Base-by-base conservation (phyloP, 108 stramenopile species). In the Cylindrotheca fusiformis region DNA sequence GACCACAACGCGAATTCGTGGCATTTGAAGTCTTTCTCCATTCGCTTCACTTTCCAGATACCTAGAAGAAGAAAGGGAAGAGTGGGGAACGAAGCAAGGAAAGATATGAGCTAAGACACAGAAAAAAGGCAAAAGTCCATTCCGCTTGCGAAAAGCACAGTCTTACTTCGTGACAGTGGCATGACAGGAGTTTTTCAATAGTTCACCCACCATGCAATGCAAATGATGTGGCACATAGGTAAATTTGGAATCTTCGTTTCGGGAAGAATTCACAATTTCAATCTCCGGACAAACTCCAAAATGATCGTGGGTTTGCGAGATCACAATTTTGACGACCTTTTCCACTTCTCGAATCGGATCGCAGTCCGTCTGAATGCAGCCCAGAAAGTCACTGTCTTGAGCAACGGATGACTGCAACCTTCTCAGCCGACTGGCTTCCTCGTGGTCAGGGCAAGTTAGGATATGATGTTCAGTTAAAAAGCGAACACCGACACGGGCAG, bases 161-260 rank as follows among this genome's bases (percentile, higher is more conserved):
- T n/a, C 83, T 79, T 52, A 73, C 85, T 53, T 77, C 31, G 58
- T 65, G n/a, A 90, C 72, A 5, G 94, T 88, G 0, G 97, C 97
- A 47, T 94, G 87, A 80, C 95, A 96, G 36, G 87, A 84, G 71
- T 99, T 99, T 67, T 97, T 98, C n/a, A 98, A 63, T 56, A 99
- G 64, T 75, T 99, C 99, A 12, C 91, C 77, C 56, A 98, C 63
- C 76, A 97, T 97, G 72, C 98, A 97, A 69, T 93, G 88, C 62
- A 99, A 77, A 71, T 99, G 98, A 65, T 87, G 85, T 0, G 95
- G 91, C 23, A 98, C 92, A 69, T 96, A 97, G 0, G 95, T 94
- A 29, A 96, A 90, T 0, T 62, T 62, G 24, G 58, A 3, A n/a
- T n/a, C n/a, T 29, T 45, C 21, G 30, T 44, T 10, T 50, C 22